These are phyloP conservation scores for Diaporthe ilicicola DNA, from an alignment of 2,329 filamentous ascomycete genomes.

Conservation along the genomic window DNA sequence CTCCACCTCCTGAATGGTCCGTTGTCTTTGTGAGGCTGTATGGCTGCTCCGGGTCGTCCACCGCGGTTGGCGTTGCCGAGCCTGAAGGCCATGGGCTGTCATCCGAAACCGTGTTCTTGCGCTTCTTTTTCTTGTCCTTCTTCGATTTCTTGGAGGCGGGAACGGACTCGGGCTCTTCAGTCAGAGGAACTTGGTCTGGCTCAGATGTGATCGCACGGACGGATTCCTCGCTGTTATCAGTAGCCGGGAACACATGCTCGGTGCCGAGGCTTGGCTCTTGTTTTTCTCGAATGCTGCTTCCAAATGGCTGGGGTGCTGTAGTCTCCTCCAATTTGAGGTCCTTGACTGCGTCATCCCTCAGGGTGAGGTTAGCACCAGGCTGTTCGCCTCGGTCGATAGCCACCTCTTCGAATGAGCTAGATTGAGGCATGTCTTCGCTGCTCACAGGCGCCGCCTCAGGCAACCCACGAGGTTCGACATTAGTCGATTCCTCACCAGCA, in stretches of 20 bases:
- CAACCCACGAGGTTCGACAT: not conserved
- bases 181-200: not conserved
- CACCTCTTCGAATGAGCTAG: not conserved
- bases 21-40: not conserved
- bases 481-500: not conserved
- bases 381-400: not conserved
- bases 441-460: not conserved
- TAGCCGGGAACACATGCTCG: not conserved
- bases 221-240: not conserved
- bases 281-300: not conserved
- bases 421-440: not conserved
- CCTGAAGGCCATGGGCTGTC: not conserved
- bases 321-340: not conserved
- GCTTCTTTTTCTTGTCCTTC: slow-evolving; percentile 7
- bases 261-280: not conserved
- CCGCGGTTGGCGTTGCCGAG: not conserved
- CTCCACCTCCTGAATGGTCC: not conserved
- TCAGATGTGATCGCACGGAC: not conserved
- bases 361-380: not conserved
- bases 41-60: not conserved
- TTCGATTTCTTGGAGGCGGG: not conserved
- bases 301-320: not conserved
- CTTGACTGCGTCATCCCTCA: not conserved
- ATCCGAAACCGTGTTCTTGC: not conserved
- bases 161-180: not conserved